Conservation (phyloP, 805 yeast genomes). For the Ogataea allantospora region DNA sequence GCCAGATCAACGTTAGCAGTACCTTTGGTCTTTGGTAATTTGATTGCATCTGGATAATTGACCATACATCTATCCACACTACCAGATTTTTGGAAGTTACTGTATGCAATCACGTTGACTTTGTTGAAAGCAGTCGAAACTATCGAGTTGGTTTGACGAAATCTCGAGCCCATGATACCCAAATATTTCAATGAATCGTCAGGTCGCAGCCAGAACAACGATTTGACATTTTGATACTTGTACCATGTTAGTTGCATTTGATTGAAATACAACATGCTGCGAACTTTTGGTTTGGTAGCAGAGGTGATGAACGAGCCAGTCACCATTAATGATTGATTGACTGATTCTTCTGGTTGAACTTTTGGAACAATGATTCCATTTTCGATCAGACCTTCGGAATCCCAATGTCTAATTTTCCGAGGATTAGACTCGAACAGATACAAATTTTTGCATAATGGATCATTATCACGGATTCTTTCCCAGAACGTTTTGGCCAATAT, state of each 20-base stretch:
- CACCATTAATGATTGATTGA: constrained; percentile 31
- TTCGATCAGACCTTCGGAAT: constrained; percentile 33
- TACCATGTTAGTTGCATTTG: constrained; percentile 29
- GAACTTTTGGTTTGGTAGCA: constrained; percentile 62
- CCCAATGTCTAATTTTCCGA: constrained; percentile 18
- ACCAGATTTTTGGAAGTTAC: constrained; percentile 21
- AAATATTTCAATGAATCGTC: constrained; percentile 60
- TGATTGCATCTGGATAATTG: constrained; percentile 19
- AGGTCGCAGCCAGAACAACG: constrained; percentile 68
- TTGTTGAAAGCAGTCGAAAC: constrained; percentile 65
- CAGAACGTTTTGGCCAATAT: constrained; percentile 22
- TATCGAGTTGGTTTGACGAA: constrained; percentile 62
- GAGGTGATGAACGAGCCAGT: constrained; percentile 31
- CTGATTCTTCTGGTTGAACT: constrained; percentile 11
- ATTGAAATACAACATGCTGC: constrained; percentile 32
- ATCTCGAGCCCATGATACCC: constrained; percentile 49
- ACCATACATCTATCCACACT: constrained; percentile 12
- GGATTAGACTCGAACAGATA: constrained; percentile 19
- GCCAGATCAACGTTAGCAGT: constrained; percentile 25
- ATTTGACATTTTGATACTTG: constrained; percentile 56
- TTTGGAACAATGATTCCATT: constrained; percentile 43
- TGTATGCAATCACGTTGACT: constrained; percentile 51
- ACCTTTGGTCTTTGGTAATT: constrained; percentile 22
- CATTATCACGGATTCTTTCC: constrained; percentile 11
- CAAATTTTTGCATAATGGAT: constrained; percentile 15